A percentile compares a stretch with the other conserved stretches of the same genome.
Evolutionary conservation across 192 early-diverging fungal species (phyloP).

Genomic region (Jimgerdemannia lactiflua): DNA sequence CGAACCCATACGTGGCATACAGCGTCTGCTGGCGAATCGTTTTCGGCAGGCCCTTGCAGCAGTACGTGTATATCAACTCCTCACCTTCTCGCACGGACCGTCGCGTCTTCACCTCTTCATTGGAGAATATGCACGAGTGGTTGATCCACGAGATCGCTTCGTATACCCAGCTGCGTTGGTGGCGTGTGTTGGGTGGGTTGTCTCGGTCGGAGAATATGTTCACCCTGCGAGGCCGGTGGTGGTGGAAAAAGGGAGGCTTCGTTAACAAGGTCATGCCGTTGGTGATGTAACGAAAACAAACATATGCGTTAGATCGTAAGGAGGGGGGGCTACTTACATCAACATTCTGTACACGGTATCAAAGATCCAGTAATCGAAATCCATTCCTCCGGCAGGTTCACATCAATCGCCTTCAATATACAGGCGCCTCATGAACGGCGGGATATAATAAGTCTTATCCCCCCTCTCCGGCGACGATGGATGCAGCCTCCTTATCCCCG

Average conservation of each 20-base stretch:
- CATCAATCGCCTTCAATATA: neutral
- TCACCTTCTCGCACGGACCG: neutral
- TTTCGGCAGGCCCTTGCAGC: neutral
- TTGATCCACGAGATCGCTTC: neutral
- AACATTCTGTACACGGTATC: neutral
- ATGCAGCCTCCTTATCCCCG: neutral
- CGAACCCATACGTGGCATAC: too few species aligned
- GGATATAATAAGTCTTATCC: neutral
- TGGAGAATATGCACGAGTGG: neutral
- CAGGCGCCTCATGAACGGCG: neutral
- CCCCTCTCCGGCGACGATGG: neutral
- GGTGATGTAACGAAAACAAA: neutral
- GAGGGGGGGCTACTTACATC: neutral
- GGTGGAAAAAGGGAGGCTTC: neutral
- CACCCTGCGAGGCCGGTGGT: neutral
- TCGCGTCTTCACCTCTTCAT: neutral
- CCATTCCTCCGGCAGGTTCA: neutral
- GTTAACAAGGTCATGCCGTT: neutral
- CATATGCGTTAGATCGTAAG: neutral
- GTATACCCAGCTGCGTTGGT: neutral
- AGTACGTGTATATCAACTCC: neutral
- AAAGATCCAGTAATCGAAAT: neutral
- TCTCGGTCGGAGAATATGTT: neutral
- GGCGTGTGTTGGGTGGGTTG: neutral
- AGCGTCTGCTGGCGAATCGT: neutral